Base-by-base conservation (phyloP, 352 stramenopile genomes). In the Globisporangium perplexum region DNA sequence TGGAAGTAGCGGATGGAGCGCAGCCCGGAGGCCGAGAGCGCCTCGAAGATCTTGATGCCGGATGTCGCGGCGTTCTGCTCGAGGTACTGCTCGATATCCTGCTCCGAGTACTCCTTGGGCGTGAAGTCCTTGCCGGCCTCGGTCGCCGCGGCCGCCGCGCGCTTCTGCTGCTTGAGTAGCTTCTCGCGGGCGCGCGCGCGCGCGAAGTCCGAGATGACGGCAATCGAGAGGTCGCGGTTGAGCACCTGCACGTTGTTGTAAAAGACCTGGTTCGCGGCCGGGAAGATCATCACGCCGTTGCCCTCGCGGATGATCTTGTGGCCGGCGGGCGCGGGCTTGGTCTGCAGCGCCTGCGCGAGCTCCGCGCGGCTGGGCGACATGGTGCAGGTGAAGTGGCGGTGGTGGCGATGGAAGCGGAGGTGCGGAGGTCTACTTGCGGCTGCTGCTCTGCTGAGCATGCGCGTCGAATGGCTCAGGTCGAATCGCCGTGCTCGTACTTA, bases 1-100 rank as follows among this genome's bases (percentile, higher is more conserved):
- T 99, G 98, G 65, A 95, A 98, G 73, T 99, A 99, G 49, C 98
- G 91, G 52, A 99, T 96, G 10, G 96, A 99, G 57, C 98, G 94
- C 66, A 99, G 72, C 7, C 97, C 98, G 1, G 97, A 98, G 18
- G 98, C 98, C 17, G 97, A 96, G 17, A 99, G 78, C 20, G 97
- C 97, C 66, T 99, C 98, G 23, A 99, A 96, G 59, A 99, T 98
- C 41, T 83, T 81, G 44, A 99, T 89, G 23, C 97, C 97, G 14
- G 77, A 77, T n/a, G 57, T 83, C 59, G 88, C 72, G 6, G 89
- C 72, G 53, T 65, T 84, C 14, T 76, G 63, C 47, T 58, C 22
- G 47, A 93, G 45, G 62, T 92, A 53, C 64, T 69, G 55, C 58
- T 96, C 68, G 72, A 95, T 74, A 59, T 91, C 81, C 51, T 83